Evolutionary conservation across 2,329 filamentous ascomycete genomes (phyloP).

Genomic region (Sarocladium brachiariae): DNA sequence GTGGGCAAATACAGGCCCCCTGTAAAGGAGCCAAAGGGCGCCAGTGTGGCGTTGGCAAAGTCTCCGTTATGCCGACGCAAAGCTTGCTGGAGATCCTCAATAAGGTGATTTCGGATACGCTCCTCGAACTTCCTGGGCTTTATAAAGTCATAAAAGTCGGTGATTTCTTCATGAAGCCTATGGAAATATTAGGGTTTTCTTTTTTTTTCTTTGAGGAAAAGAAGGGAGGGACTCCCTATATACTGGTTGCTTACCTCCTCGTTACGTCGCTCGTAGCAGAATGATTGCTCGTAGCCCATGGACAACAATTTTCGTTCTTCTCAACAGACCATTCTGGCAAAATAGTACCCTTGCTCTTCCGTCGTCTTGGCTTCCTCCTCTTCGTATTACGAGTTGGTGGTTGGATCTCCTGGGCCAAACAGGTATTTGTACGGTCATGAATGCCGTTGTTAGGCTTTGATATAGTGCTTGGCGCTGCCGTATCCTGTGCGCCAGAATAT

Average conservation of each 20-base stretch:
- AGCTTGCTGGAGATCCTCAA: conserved; percentile 58
- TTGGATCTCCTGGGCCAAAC: too few species aligned
- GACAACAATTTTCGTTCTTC: conserved; percentile 38
- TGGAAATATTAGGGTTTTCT: too few species aligned
- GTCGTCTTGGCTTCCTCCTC: too few species aligned
- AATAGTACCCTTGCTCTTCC: conserved; percentile 43
- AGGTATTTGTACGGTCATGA: too few species aligned
- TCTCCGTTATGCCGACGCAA: conserved; percentile 43
- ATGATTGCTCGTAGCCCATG: conserved; percentile 58
- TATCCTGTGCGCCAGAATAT: too few species aligned
- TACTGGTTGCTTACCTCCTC: conserved; percentile 43
- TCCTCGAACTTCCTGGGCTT: conserved; percentile 72
- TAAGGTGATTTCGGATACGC: conserved; percentile 62
- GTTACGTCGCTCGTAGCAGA: conserved; percentile 44
- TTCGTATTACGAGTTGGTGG: too few species aligned
- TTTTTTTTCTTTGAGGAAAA: too few species aligned
- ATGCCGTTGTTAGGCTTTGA: too few species aligned
- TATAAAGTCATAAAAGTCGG: conserved; percentile 83
- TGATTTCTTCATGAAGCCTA: conserved; percentile 85
- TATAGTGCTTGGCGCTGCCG: too few species aligned
- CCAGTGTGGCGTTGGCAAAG: conserved; percentile 56
- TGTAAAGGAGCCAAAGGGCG: conserved; percentile 88
- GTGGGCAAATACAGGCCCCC: conserved; percentile 65
- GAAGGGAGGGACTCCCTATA: too few species aligned
- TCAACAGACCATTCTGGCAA: conserved; percentile 45